Evolutionary conservation across 208 protist species (phyloP).

Genomic region (Spongospora subterranea): DNA sequence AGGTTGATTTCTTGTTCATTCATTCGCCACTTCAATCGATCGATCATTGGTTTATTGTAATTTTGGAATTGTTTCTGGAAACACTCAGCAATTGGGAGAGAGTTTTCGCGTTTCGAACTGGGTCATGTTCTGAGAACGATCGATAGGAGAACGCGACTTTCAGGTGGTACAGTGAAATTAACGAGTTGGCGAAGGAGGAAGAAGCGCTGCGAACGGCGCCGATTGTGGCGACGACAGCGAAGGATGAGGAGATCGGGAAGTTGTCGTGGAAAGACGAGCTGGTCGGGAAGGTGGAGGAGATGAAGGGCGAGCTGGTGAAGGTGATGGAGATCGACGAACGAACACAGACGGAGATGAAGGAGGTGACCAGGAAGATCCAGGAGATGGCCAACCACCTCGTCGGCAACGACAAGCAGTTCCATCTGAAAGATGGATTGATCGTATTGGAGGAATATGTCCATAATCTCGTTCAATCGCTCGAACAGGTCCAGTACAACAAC

Average conservation of each 20-base stretch:
- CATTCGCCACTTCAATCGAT: background rate
- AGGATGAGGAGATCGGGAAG: background rate
- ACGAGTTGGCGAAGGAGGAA: background rate
- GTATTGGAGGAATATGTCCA: background rate
- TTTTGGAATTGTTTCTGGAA: no score
- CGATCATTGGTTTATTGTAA: no score
- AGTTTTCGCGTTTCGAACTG: no score
- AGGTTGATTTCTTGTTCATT: background rate
- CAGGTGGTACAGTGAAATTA: background rate
- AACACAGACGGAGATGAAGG: background rate
- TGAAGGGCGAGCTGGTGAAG: background rate
- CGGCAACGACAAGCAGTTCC: background rate
- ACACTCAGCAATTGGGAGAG: no score
- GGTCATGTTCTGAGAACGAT: no score
- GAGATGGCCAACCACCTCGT: background rate
- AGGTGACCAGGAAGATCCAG: background rate
- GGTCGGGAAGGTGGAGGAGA: background rate
- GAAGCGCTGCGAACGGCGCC: background rate
- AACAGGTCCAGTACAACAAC: no score
- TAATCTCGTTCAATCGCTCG: background rate
- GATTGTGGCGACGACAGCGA: background rate
- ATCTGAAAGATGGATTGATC: background rate
- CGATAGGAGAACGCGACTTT: constrained; percentile 17
- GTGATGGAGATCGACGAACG: background rate
- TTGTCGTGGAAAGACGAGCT: background rate